Conservation (phyloP, 2,329 filamentous ascomycete species). For the Curvularia hawaiiensis region DNA sequence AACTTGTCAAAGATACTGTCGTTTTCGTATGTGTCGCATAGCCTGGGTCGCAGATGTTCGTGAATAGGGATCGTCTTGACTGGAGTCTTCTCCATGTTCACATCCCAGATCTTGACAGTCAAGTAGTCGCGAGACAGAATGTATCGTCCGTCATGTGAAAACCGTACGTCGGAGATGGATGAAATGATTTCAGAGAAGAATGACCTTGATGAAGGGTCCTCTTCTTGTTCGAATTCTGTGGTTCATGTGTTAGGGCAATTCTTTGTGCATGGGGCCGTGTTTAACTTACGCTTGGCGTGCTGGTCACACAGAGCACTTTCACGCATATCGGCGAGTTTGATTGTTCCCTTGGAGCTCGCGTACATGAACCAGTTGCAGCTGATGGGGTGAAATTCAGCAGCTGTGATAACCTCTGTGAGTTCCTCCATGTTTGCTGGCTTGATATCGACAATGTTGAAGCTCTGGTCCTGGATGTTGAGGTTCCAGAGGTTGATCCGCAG, state of each 20-base stretch:
- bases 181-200: conserved; percentile 99
- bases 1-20: conserved; percentile 99
- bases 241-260: conserved; percentile 12
- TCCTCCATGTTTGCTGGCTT: conserved; percentile 99
- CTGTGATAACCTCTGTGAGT: conserved; percentile 97
- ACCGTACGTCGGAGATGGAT: conserved; percentile 97
- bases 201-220: conserved; percentile 93
- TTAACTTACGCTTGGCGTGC: conserved; percentile 85
- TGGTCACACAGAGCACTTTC: conserved; percentile 95
- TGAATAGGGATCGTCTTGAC: conserved; percentile 99
- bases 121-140: conserved; percentile 97
- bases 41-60: conserved; percentile 88
- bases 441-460: conserved; percentile 99
- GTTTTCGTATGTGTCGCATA: conserved; percentile 99
- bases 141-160: conserved; percentile 94
- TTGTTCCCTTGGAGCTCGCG: conserved; percentile 97
- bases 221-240: conserved; percentile 96
- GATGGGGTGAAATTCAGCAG: conserved; percentile 93
- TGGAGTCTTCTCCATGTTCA: conserved; percentile 97
- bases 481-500: conserved; percentile 99
- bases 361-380: conserved; percentile 99
- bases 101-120: conserved; percentile 99
- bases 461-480: conserved; percentile 98
- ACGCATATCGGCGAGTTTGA: conserved; percentile 98
- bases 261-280: neutral